Evolutionary conservation across 1,284 basidiomycete genomes (phyloP), one percentile per base, ranked within the genome.

Genomic region (Leccinum pachyderme): DNA sequence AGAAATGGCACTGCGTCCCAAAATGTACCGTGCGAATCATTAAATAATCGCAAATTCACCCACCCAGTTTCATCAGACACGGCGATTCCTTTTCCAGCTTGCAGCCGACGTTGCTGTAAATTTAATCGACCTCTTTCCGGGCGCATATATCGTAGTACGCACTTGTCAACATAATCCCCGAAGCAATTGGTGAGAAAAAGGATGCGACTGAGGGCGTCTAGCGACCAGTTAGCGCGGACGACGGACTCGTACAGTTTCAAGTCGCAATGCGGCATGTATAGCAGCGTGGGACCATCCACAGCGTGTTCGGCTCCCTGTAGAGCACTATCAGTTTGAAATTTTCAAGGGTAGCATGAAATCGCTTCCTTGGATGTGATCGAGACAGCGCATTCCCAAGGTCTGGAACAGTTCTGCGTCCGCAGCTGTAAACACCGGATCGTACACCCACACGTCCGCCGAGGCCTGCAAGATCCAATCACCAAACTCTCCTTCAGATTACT

Each of bases 191-290:
- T 77, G 57, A 81, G 60, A 60, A 81, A 73, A 50, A 81, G 57
- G 39, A 78, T 58, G 35, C 63, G 64, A 51, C 68, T 60, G 54
- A 81, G 61, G 12, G 63, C 60, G 13, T 74, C 73, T 31, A 58
- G 63, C 47, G 74, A 69, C 83, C 84, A 86, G 67, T 89, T 89
- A 13, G 78, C 77, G 56, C 77, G 76, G 54, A 90, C 68, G 47
- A 89, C 64, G 59, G 72, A 77, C 65, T 90, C 86, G 70, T 89
- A 89, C 27, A 90, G 75, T 55, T 77, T 75, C 65, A 85, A 64
- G 65, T 88, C 86, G 65, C 88, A 90, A 66, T 90, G 87, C 31
- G 87, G 88, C 87, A 89, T 89, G 72, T 81, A 89, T 52, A 83
- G 74, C 53, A 90, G 74, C 47, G 85, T 88, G 58, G 81, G 80